A percentile compares a stretch with the other conserved stretches of the same genome.
These are phyloP conservation scores for Claviceps maximensis DNA, from an alignment of 2,329 filamentous ascomycete species.

Conservation along the genomic window DNA sequence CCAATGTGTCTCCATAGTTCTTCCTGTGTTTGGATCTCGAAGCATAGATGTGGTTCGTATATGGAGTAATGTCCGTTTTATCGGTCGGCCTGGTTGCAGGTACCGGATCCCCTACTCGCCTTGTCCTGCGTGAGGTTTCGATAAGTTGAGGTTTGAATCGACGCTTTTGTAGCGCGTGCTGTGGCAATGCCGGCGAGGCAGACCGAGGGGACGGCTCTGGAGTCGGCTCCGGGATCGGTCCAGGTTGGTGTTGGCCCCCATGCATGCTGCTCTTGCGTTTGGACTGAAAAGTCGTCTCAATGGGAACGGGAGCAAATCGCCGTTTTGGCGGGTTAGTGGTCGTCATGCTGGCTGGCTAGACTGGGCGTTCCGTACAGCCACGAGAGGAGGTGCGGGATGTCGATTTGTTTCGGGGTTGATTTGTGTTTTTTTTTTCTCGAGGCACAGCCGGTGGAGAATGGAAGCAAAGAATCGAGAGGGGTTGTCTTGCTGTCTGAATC, in stretches of 20 bases:
- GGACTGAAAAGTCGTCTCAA: constrained; percentile 57
- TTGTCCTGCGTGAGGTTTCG: constrained; percentile 62
- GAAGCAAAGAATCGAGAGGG: neutral
- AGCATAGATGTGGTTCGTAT: constrained; percentile 47
- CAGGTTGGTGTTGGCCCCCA: constrained; percentile 12
- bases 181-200: constrained; percentile 28
- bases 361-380: neutral
- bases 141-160: constrained; percentile 68
- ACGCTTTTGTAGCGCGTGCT: constrained; percentile 28
- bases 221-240: constrained; percentile 45
- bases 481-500: no score
- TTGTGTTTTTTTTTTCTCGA: neutral
- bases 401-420: neutral
- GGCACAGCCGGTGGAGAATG: neutral
- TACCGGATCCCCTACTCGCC: constrained; percentile 50
- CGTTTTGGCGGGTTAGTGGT: constrained; percentile 31
- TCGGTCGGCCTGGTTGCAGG: constrained; percentile 51
- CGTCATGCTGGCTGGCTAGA: constrained; percentile 19
- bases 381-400: neutral
- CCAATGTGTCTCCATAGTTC: constrained; percentile 16
- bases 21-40: constrained; percentile 26
- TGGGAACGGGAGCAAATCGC: constrained; percentile 54
- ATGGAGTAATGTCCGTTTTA: constrained; percentile 59
- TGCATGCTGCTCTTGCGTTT: constrained; percentile 26
- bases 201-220: constrained; percentile 39